Base-by-base conservation (phyloP, 306 rosid species). In the Trichosanthes truncata region DNA sequence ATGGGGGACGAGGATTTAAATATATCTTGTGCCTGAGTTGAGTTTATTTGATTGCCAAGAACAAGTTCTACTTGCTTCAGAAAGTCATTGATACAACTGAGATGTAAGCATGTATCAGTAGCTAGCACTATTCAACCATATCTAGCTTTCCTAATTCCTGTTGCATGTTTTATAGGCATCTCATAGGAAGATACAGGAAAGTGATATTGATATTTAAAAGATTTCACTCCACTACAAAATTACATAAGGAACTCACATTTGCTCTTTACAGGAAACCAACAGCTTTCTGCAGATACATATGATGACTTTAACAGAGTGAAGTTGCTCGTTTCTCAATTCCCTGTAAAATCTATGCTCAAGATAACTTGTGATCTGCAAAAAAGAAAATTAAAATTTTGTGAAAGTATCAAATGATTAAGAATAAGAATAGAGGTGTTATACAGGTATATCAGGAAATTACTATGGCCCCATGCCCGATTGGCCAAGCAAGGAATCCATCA, bases 261-360 rank as follows among this genome's bases (percentile, higher is more conserved):
- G 93, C 23, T 90, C 93, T 82, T 78, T 89, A 83, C 96, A 92
- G 56, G 91, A 85, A 73, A 89, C 56, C 89, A 92, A 83, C 84
- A 92, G 85, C 84, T 88, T 92, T 85, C 93, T 82, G 90, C 87
- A 92, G 74, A 90, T 87, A 73, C 91, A 86, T 68, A 92, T 86
- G 83, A 92, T 91, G 68, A 92, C 89, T 80, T 89, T 92, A 6
- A 92, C 96, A 0, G 85, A 82, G 48, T 92, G 92, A 81, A 88
- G 89, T 59, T 88, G 88, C 89, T 89, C 96, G 55, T 29, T 84
- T 81, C 97, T 84, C 93, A 92, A 83, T 81, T 92, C 97, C 85
- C 81, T 89, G 60, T 90, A 92, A 82, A 89, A 92, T 84, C 93
- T 87, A 84, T 90, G 96, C 86, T 92, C 97, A 51, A 92, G 91